Evolutionary conservation across 129 eudicot genomes (phyloP), one percentile per base, ranked within the genome.

Genomic region (Kitagawia praeruptora): DNA sequence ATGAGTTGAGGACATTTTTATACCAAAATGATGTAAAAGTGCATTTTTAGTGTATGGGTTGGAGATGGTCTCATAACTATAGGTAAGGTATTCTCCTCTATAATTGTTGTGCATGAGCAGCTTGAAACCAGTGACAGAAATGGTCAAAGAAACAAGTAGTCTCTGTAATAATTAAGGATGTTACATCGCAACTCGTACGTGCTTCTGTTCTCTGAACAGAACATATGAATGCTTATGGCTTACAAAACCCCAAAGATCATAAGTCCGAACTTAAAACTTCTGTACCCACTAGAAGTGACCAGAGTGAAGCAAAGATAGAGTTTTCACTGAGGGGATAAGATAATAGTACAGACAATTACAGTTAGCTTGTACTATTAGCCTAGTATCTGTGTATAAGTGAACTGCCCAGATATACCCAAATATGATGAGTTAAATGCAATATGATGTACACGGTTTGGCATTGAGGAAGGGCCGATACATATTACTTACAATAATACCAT

Each of bases 401-500:
- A 34, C 1, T 34, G 2, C 37, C 37, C 37, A 34, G 37, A 34
- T 34, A 34, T 34, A 34, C 37, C 77, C 6, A 13, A 19, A 15
- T 21, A 38, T 15, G 39, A 41, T 4, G 13, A 48, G 16, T 46
- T 3, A 15, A 31, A 76, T 76, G 18, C 21, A 31, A 70, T 79
- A 3, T 25, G 12, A 15, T 79, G 40, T 70, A 79, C 34, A 75
- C 12, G 2, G 15, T 70, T 78, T 28, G 27, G 31, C 40, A 27
- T 44, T 40, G 25, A 81, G 45, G 4, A 25, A 44, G 53, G 45
- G 40, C 44, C 18, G 31, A 71, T 51, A 83, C 8, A 76, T 40
- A 56, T 80, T 56, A 78, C 90, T 94, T 86, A 94, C 98, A 75
- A 94, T 94, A 51, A 94, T 94, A 37, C 98, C 98, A 82, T 94